Conservation (phyloP, 2,329 filamentous ascomycete species). For the Cadophora luteo-olivacea region DNA sequence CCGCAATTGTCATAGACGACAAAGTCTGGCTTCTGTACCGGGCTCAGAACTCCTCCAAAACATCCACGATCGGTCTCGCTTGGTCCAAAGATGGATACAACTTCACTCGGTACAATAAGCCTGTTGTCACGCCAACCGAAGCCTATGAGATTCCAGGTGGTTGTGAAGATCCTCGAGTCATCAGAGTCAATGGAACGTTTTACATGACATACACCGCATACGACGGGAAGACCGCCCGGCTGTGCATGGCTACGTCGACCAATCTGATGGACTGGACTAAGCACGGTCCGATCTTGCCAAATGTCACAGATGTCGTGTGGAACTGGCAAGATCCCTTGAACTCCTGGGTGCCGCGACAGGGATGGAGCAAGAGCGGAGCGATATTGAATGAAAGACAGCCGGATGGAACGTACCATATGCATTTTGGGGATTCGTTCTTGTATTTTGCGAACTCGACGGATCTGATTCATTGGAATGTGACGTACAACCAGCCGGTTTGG, state of each 20-base stretch:
- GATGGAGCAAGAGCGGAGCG: constrained; percentile 40
- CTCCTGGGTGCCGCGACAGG: constrained; percentile 21
- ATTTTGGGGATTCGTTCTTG: constrained; percentile 45
- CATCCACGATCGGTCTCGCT: constrained; percentile 46
- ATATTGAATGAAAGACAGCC: constrained; percentile 43
- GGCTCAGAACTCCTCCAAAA: constrained; percentile 45
- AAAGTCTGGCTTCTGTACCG: constrained; percentile 47
- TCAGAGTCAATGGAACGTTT: constrained; percentile 47
- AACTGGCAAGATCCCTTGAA: constrained; percentile 36
- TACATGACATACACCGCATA: constrained; percentile 49
- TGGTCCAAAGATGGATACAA: constrained; percentile 47
- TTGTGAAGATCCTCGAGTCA: constrained; percentile 47
- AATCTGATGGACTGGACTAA: constrained; percentile 48
- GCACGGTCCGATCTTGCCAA: constrained; percentile 41
- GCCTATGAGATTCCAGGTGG: constrained; percentile 45
- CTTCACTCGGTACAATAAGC: constrained; percentile 46
- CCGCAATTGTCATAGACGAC: constrained; percentile 42
- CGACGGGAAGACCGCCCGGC: constrained; percentile 42
- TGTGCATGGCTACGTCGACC: constrained; percentile 47
- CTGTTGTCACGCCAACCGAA: constrained; percentile 45
- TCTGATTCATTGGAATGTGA: constrained; percentile 44
- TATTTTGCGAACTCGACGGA: constrained; percentile 44
- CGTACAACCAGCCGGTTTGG: constrained; percentile 33
- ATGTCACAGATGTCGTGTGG: constrained; percentile 33
- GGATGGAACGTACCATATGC: constrained; percentile 46